Evolutionary conservation across 768 basidiomycete genomes (phyloP).

Genomic region (Russula dissimulans): DNA sequence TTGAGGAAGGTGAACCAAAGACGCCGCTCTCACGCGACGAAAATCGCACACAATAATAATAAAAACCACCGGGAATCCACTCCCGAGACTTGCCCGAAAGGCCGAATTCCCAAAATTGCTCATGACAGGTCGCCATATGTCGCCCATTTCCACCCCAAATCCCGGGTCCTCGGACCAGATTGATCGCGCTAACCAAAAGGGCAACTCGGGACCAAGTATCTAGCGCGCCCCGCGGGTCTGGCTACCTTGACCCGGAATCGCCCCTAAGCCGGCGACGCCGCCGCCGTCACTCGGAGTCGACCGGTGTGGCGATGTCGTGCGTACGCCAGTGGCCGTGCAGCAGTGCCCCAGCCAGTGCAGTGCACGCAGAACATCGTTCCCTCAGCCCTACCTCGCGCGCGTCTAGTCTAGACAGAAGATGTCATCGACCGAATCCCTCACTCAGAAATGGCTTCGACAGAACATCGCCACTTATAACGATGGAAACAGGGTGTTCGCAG

Average conservation of each 20-base stretch:
- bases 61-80: neutral
- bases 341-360: neutral
- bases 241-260: neutral
- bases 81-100: neutral
- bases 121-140: neutral
- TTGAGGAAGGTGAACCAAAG: slow-evolving; percentile 3
- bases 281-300: neutral
- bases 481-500: slow-evolving; percentile 47
- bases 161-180: slow-evolving; percentile 2
- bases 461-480: slow-evolving; percentile 49
- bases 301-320: neutral
- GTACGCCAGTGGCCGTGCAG: neutral
- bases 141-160: neutral
- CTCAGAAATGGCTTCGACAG: slow-evolving; percentile 56
- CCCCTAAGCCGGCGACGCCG: slow-evolving; percentile 4
- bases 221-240: neutral
- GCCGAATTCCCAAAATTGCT: neutral
- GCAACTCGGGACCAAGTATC: slow-evolving; percentile 6
- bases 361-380: no score
- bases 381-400: neutral
- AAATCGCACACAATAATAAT: neutral
- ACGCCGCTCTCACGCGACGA: neutral
- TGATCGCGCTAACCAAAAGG: slow-evolving; percentile 14
- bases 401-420: neutral
- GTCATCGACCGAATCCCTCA: slow-evolving; percentile 26